Evolutionary conservation across 2,329 filamentous ascomycete genomes (phyloP), one percentile per base, ranked within the genome.

Genomic region (Aspergillus arachidicola): DNA sequence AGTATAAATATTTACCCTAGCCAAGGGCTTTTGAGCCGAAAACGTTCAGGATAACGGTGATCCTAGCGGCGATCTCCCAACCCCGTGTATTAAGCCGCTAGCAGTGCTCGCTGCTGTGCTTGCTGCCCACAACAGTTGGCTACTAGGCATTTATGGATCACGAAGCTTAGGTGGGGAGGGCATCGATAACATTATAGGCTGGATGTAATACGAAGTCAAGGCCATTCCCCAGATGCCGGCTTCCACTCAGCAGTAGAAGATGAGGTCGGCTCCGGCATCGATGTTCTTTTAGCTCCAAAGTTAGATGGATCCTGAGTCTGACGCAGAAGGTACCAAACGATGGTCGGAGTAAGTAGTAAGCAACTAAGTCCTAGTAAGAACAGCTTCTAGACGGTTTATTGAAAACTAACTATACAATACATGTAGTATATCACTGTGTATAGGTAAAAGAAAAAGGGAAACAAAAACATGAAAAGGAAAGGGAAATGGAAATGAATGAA

Each of bases 61-160:
- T 72, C 72, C 70, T 75, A 71, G 73, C 68, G 72, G 70, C 70
- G 73, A 75, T 75, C 73, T 66, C 60, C 60, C 58, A 67, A 66
- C 50, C 59, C 64, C 61, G 56, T 68, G 58, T 58, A 54, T 50
- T 58, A 61, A 66, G 59, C 64, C 64, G 64, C 61, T 55, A 63
- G 38, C 56, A 59, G 46, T 54, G 32, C 53, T 60, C 59, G 43
- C 58, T 54, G 60, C 46, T 58, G 57, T 58, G 45, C 59, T 60
- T 50, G 45, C 59, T 60, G 59, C 36, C 58, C 54, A 61, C 48
- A 60, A 36, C 50, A 57, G 46, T 57, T 41, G 23, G 26, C n/a
- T 54, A 50, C 58, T 64, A 58, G 48, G 54, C n/a, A 60, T 34
- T 34, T 58, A 65, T 62, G 62, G 63, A 60, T 46, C 63, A 66